Base-by-base conservation (phyloP, 2,329 filamentous ascomycete genomes). In the Fusarium decemcellulare region DNA sequence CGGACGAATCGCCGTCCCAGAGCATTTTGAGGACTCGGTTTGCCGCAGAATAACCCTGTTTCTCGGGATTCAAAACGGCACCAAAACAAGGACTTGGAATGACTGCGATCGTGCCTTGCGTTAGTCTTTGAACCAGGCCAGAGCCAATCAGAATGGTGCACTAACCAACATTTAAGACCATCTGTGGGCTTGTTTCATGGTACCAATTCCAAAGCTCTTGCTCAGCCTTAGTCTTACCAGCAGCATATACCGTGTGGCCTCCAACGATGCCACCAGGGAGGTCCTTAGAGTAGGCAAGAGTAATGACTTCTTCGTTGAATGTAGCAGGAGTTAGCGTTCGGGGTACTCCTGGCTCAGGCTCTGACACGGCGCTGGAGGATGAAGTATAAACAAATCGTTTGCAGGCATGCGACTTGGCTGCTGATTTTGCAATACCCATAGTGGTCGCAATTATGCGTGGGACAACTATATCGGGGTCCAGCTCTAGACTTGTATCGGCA, bases 401-500 rank as follows among this genome's bases (percentile, higher is more conserved):
- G 8, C 58, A 42, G 4, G 61, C 53, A 5, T 42, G 36, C 2
- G 48, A 27, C 12, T 36, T 23, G 8, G 48, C 48, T 5, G 61
- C 61, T 8, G 36, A 37, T 14, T 36, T 23, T 8, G 56, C 48
- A 12, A 58, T 30, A 5, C 30, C 53, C 18, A 53, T 39, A 9
- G 46, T 53, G 15, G 43, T 34, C 11, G 23, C 29, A 18, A 63
- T 43, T 15, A 52, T 63, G 27, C 23, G 30, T 8, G 61, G 55
- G 8, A 63, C 44, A 14, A 59, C 55, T 14, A 48, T 50, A n/a
- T 63, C 48, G 3, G 61, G 61, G 44, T 67, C 47, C 1, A 76
- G 68, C 30, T 70, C 69, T 46, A 82, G 72, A 9, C 59, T 75
- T 30, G 76, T 64, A 32, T 77, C 73, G 29, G 76, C 76, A 8